Conservation (phyloP, 495 filamentous ascomycete genomes). For the Neurospora pannonica region DNA sequence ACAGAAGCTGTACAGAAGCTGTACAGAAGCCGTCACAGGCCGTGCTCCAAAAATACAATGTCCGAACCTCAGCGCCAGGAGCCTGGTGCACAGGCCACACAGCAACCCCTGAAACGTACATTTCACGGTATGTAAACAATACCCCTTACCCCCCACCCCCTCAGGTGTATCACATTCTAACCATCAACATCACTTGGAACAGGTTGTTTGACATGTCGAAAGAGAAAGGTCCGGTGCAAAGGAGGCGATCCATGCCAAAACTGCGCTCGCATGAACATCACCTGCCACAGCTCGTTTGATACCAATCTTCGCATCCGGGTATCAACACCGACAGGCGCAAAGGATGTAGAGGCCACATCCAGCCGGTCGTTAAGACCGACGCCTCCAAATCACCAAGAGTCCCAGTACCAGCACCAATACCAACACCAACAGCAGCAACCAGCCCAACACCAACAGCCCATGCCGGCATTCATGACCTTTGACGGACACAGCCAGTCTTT, state of each 20-base stretch:
- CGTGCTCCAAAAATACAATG: background rate
- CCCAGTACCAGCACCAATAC: background rate
- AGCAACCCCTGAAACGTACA: slow-evolving; percentile 21
- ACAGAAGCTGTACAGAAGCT: background rate
- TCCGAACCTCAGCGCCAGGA: background rate
- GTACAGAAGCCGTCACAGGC: background rate
- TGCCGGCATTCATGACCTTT: background rate
- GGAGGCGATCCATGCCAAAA: slow-evolving; percentile 26
- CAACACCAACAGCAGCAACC: background rate
- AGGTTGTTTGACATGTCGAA: slow-evolving; percentile 31
- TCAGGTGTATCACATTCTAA: background rate
- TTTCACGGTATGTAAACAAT: slow-evolving; percentile 19
- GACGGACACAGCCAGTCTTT: slow-evolving; percentile 4
- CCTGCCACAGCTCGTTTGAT: slow-evolving; percentile 27
- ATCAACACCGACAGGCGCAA: slow-evolving; percentile 19
- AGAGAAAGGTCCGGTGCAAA: slow-evolving; percentile 27
- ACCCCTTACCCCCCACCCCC: background rate
- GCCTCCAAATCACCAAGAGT: background rate
- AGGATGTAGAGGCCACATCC: slow-evolving; percentile 11
- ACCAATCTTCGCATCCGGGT: slow-evolving; percentile 24
- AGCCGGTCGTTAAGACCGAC: background rate
- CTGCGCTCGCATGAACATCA: slow-evolving; percentile 25
- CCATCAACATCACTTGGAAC: background rate
- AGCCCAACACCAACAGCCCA: background rate
- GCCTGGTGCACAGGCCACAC: slow-evolving; percentile 8